Base-by-base conservation (phyloP, 2,329 filamentous ascomycete genomes). In the Diaporthe caulivora region DNA sequence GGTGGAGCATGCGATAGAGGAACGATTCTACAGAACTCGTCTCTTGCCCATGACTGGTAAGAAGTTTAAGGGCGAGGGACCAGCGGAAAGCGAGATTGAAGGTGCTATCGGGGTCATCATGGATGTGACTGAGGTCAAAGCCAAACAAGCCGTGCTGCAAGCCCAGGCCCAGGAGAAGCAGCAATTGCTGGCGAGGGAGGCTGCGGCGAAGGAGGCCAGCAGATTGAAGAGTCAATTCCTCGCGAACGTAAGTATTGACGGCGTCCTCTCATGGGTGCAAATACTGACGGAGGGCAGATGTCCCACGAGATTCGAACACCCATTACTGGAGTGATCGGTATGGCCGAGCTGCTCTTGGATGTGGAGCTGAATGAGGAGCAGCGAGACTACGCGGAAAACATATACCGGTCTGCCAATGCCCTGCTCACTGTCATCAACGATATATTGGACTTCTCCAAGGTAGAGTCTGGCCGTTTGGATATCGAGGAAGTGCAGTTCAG, bases 31-130 rank as follows among this genome's bases (percentile, higher is more conserved):
- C 78, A 88, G 92, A 57, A 95, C 93, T 1, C 88, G 92, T 10
- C 90, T 95, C 75, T 86, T 94, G 11, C 93, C 93, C 1, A 86
- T 94, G 47, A 81, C 90, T 29, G 88, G 87, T 18, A 89, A 90
- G 70, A 87, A 88, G 57, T 13, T 3, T 34, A 84, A 87, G 1
- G 84, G 85, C 40, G 89, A 89, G 18, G 84, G 86, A 18, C 86
- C 86, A 76, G 83, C 83, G 18, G 85, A 89, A 18, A 81, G 84
- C 3, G 88, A 85, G 65, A 86, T 95, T n/a, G 91, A 94, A 75
- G 93, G 93, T 1, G 92, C 94, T 2, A 94, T 95, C 72, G 93
- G 92, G 1, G 90, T 95, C n/a, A 92, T 92, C 58, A 93, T 95
- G 88, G 93, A 95, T 78, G 90, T 95, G 8, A 95, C 93, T 0